These are phyloP conservation scores for Colletotrichum plurivorum DNA, from an alignment of 2,329 filamentous ascomycete species.

Conservation along the genomic window DNA sequence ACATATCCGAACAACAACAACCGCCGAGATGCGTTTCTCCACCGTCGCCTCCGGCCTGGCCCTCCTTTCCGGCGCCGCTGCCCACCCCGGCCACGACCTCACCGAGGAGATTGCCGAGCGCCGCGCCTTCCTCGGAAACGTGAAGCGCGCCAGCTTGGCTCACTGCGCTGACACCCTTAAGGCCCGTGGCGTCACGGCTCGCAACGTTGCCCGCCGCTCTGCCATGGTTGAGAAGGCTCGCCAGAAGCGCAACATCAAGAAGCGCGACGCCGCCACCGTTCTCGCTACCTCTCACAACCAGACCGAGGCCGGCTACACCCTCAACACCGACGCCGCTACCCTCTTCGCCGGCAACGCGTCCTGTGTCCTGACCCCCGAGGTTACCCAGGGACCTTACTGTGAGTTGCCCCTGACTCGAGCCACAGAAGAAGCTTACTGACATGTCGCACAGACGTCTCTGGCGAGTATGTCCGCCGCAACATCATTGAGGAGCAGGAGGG, in stretches of 20 bases:
- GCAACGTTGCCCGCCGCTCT: slow-evolving; percentile 61
- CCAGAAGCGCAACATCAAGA: slow-evolving; percentile 50
- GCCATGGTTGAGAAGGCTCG: slow-evolving; percentile 58
- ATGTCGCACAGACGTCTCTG: slow-evolving; percentile 47
- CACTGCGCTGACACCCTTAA: slow-evolving; percentile 63
- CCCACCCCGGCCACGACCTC: slow-evolving; percentile 65
- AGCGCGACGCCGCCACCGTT: slow-evolving; percentile 49
- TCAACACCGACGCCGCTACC: slow-evolving; percentile 46
- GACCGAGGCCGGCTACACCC: slow-evolving; percentile 49
- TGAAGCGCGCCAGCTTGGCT: slow-evolving; percentile 57
- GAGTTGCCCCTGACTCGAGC: slow-evolving; percentile 9
- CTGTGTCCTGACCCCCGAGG: slow-evolving; percentile 62
- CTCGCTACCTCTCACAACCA: slow-evolving; percentile 54
- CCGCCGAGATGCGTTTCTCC: slow-evolving; percentile 30
- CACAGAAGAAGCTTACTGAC: not conserved
- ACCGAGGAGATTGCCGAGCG: slow-evolving; percentile 64
- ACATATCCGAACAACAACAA: not conserved
- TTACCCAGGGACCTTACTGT: slow-evolving; percentile 64
- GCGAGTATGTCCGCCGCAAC: slow-evolving; percentile 55
- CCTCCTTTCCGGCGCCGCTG: slow-evolving; percentile 43
- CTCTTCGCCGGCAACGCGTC: slow-evolving; percentile 55
- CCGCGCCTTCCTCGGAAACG: slow-evolving; percentile 58
- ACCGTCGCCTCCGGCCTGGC: slow-evolving; percentile 35
- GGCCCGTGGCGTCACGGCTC: slow-evolving; percentile 60
- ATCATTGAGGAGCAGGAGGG: slow-evolving; percentile 58